These are phyloP conservation scores for Tuber borchii DNA, from an alignment of 495 filamentous ascomycete species.

Conservation along the genomic window DNA sequence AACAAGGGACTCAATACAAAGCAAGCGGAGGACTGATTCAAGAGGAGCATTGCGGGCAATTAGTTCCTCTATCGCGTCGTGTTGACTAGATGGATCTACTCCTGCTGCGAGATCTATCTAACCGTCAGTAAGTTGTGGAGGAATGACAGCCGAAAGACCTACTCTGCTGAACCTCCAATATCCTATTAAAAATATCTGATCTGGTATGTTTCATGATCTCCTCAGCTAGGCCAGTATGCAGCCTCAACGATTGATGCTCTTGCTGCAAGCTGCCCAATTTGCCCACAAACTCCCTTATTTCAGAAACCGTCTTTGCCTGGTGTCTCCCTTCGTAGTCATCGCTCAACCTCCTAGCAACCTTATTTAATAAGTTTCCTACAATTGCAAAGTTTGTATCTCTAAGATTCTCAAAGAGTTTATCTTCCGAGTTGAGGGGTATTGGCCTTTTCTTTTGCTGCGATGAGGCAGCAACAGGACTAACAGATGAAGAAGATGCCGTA, in stretches of 20 bases:
- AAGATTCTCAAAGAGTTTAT: conserved; percentile 81
- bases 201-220: conserved; percentile 89
- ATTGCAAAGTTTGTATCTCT: conserved; percentile 94
- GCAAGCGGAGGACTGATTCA: conserved; percentile 68
- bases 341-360: conserved; percentile 79
- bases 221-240: conserved; percentile 86
- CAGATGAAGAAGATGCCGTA: conserved; percentile 51
- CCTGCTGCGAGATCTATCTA: conserved; percentile 68
- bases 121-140: conserved; percentile 13
- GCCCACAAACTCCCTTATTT: conserved; percentile 85
- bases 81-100: conserved; percentile 76
- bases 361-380: conserved; percentile 80
- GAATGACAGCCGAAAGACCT: conserved; percentile 12
- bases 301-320: conserved; percentile 74
- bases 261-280: conserved; percentile 87
- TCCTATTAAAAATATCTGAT: conserved; percentile 76
- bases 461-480: conserved; percentile 47
- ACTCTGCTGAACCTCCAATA: conserved; percentile 87
- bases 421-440: conserved; percentile 79
- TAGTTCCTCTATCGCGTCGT: conserved; percentile 85
- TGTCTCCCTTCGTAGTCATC: conserved; percentile 86
- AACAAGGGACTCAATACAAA: conserved; percentile 88
- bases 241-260: conserved; percentile 83
- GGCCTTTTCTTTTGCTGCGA: conserved; percentile 75
- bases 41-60: conserved; percentile 78